Percentiles rank a stretch among this genome's conserved stretches.
phyloP scores from a whole-genome alignment of 75 land plant species.

The Ceratopteris richardii region DNA sequence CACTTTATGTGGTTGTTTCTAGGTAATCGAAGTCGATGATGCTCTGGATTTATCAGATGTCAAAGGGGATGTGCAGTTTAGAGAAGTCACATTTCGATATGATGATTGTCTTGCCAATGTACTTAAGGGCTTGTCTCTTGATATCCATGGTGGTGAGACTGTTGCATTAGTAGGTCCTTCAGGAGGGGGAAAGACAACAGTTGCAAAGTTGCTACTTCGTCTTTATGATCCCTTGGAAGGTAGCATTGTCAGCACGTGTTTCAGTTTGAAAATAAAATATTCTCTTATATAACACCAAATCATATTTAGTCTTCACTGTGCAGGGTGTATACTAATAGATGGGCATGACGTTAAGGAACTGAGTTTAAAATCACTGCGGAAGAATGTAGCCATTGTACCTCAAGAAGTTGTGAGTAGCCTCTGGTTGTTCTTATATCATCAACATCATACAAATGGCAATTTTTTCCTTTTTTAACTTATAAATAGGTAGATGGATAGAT shows the following conservation, averaged over 20 bases:
- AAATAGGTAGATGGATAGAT: no score
- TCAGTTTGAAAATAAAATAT: no score
- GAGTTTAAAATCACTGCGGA: conserved; percentile 45
- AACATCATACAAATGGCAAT: no score
- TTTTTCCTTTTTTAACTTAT: no score
- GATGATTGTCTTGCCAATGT: conserved; percentile 39
- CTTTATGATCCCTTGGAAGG: conserved; percentile 82
- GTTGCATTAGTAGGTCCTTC: conserved; percentile 92
- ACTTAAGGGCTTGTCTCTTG: conserved; percentile 51
- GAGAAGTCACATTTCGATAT: conserved; percentile 59
- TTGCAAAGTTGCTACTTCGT: conserved; percentile 79
- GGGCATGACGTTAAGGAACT: conserved; percentile 49
- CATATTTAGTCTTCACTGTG: background rate
- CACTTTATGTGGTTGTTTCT: background rate
- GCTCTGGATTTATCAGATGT: conserved; percentile 42
- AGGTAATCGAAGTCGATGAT: conserved; percentile 56
- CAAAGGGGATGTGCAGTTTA: conserved; percentile 67
- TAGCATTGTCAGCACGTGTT: conserved; percentile 10
- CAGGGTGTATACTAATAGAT: conserved; percentile 72
- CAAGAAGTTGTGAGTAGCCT: conserved; percentile 73
- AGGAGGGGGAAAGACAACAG: conserved; percentile 92
- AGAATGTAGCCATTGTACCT: conserved; percentile 69
- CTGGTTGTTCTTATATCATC: no score
- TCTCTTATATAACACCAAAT: no score
- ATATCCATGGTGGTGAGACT: conserved; percentile 71